Percentiles rank a stretch among this genome's conserved stretches.
These are phyloP conservation scores for Pyrenophora tritici-repentis DNA, from an alignment of 2,329 filamentous ascomycete species.

Conservation along the genomic window DNA sequence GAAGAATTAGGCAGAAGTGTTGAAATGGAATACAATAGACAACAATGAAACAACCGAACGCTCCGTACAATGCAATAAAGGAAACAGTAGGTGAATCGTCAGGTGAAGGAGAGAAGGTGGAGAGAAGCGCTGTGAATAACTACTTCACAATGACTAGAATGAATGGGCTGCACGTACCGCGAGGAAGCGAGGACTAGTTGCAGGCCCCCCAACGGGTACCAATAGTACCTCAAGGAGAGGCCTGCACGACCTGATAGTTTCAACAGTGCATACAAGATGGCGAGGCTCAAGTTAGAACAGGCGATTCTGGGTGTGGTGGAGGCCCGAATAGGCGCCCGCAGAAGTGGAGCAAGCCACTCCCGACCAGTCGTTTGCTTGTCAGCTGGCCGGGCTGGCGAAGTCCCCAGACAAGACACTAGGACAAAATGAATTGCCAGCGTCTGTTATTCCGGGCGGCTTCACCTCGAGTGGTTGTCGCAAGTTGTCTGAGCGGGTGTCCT, in stretches of 20 bases:
- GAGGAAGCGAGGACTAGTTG: constrained; percentile 47
- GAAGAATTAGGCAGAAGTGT: constrained; percentile 26
- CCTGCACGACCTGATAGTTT: constrained; percentile 49
- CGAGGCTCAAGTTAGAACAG: constrained; percentile 51
- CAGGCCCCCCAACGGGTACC: constrained; percentile 43
- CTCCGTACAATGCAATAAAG: constrained; percentile 47
- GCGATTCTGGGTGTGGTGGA: constrained; percentile 40
- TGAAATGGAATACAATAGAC: constrained; percentile 18
- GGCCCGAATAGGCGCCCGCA: constrained; percentile 47
- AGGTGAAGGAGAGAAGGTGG: constrained; percentile 23
- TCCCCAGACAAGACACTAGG: constrained; percentile 43
- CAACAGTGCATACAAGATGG: constrained; percentile 48
- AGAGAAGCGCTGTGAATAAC: constrained; percentile 30
- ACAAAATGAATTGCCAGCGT: constrained; percentile 23
- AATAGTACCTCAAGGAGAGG: constrained; percentile 46
- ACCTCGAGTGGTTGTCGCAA: constrained; percentile 39
- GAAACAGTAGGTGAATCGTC: constrained; percentile 26
- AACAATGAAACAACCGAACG: constrained; percentile 33
- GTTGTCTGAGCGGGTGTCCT: constrained; percentile 38
- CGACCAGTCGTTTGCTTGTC: constrained; percentile 48
- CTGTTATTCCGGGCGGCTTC: constrained; percentile 38
- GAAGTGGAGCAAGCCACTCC: constrained; percentile 38
- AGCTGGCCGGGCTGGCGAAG: constrained; percentile 42
- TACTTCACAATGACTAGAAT: constrained; percentile 34
- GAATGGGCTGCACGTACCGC: constrained; percentile 46